Evolutionary conservation across 2,329 filamentous ascomycete genomes (phyloP).

Genomic region (Cytospora schulzeri): DNA sequence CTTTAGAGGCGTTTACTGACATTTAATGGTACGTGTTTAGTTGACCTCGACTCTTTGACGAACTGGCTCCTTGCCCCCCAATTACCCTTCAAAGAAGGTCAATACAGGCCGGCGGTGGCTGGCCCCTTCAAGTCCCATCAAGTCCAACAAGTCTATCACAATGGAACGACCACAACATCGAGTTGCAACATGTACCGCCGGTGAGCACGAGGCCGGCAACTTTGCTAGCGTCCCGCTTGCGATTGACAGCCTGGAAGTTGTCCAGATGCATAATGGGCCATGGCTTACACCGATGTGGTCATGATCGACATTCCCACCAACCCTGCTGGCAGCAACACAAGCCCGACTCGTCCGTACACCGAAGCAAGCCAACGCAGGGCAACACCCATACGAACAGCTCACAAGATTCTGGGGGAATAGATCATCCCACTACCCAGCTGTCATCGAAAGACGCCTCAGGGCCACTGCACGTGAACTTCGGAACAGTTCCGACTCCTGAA

Average conservation of each 20-base stretch:
- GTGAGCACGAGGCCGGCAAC: background rate
- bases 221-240: background rate
- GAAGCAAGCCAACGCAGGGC: background rate
- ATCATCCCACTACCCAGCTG: background rate
- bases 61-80: background rate
- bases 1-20: background rate
- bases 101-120: background rate
- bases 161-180: background rate
- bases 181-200: background rate
- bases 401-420: background rate
- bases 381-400: background rate
- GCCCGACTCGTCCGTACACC: background rate
- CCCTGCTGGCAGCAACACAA: background rate
- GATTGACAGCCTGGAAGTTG: background rate
- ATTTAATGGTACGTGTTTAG: too few relatives aligned
- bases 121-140: background rate
- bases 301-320: slow-evolving; percentile 13
- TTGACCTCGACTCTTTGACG: background rate
- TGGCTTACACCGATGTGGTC: slow-evolving; percentile 12
- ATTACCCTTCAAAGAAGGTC: background rate
- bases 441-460: background rate
- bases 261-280: slow-evolving; percentile 9
- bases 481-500: background rate
- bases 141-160: background rate
- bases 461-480: background rate